A percentile compares a stretch with the other conserved stretches of the same genome.
Conservation (phyloP, 2,329 filamentous ascomycete species). For the Blastomyces parvus region DNA sequence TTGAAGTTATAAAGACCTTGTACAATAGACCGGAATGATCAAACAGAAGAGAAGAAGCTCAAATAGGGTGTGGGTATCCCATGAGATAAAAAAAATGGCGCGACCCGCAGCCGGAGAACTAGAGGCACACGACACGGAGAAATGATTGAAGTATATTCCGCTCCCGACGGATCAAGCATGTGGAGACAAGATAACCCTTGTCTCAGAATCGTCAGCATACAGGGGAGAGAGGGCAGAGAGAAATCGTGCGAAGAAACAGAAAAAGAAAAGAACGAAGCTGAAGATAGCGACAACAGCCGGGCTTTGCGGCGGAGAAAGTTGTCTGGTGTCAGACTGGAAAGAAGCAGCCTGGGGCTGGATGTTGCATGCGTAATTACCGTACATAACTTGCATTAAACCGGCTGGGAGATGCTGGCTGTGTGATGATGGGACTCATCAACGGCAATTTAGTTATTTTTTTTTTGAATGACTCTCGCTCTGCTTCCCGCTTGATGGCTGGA, state of each 20-base stretch:
- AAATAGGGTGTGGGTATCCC: neutral
- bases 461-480: too few species aligned
- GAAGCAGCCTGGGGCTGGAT: neutral
- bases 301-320: neutral
- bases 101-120: neutral
- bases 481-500: too few species aligned
- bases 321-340: neutral
- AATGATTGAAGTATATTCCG: neutral
- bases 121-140: neutral
- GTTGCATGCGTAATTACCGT: neutral
- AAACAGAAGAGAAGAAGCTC: neutral
- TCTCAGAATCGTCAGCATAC: neutral
- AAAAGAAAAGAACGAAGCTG: neutral
- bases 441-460: too few species aligned
- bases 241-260: neutral
- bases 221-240: neutral
- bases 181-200: neutral
- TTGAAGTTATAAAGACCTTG: neutral
- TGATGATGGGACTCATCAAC: neutral
- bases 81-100: neutral
- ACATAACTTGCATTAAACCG: too few species aligned
- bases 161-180: neutral
- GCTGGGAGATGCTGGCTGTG: too few species aligned
- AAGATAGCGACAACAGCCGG: neutral
- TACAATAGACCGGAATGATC: neutral